Evolutionary conservation across 768 basidiomycete genomes (phyloP), one percentile per base, ranked within the genome.

Genomic region (Leccinum longicurvipes): DNA sequence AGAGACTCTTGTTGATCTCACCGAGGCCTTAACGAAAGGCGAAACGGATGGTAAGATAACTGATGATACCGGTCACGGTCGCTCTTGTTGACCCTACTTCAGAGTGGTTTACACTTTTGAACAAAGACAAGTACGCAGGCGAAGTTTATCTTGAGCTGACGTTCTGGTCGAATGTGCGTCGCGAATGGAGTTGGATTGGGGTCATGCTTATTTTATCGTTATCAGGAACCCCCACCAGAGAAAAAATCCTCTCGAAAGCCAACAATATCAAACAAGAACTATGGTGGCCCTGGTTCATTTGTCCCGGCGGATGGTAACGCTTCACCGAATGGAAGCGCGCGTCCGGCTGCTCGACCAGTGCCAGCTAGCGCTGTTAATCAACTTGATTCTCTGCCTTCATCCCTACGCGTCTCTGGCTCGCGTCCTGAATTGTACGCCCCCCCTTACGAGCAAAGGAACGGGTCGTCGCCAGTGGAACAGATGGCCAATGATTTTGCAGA

Each of bases 141-240:
- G 96, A 98, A 71, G 86, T 99, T 12, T 98, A 96, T 68, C 78
- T 98, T 21, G 97, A 99, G 69, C 72, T 98, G 65, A 99, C 97
- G 0, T 98, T 96, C 75, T 99, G 91, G 86, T 94, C 94, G 10
- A 92, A 93, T 68, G 91, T 92, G 59, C 54, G 87, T 58, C 41
- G 31, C 21, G 29, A 9, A 41, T 41, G 6, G 41, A 27, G 41
- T n/a, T n/a, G 8, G n/a, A 27, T 42, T 44, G 19, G 21, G 42
- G 9, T 17, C 41, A 39, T 57, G n/a, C 55, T 59, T 46, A 60
- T 50, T 48, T 27, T 45, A 45, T 25, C 12, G 50, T 53, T n/a
- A 42, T 34, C 23, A 92, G 91, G 91, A 87, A 72, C 84, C 86
- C 32, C 78, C 86, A 6, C 91, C 90, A n/a, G 82, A 82, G 61